Base-by-base conservation (phyloP, 345 rosid species). In the Brassica cretica region DNA sequence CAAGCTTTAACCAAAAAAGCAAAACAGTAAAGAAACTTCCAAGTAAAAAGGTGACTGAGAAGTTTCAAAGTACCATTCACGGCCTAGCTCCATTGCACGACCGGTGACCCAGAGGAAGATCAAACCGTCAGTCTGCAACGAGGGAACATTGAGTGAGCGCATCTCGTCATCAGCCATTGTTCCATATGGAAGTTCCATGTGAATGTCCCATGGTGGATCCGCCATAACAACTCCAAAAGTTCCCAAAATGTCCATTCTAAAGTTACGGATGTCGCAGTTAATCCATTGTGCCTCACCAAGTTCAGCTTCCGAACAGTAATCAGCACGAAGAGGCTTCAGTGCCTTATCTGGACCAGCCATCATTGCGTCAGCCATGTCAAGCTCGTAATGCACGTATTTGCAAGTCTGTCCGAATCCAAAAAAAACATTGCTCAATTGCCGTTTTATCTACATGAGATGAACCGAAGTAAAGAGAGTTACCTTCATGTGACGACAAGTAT, bases 401-500 rank as follows among this genome's bases (percentile, higher is more conserved):
- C 99, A 95, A 41, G 99, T 91, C 98, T 95, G 75, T 74, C 27
- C 69, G 71, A 19, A 46, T 58, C 55, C 74, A 51, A 5, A 5
- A 49, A 6, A 71, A 46, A 12, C 4, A 24, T 55, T 44, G 18
- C 66, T 56, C 9, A 70, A 6, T 58, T 49, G 62, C 59, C 25
- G 63, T 8, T 60, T 60, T 11, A 37, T 15, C 19, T 10, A 55
- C 30, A 30, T 64, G 19, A 64, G 66, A 15, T 25, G 27, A 25
- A 55, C 65, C 18, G 30, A 27, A 27, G 30, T 27, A 27, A 27
- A 27, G 30, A 27, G 30, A 25, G 60, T 39, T 82, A 91, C 98
- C 96, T 95, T 95, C 99, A 95, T 95, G 84, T 95, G 99, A 59
- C 99, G 96, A 81, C 99, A 95, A 75, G 99, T 95, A 84, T 95